Evolutionary conservation across 352 stramenopile genomes (phyloP).

Genomic region (Phytophthora quininea): DNA sequence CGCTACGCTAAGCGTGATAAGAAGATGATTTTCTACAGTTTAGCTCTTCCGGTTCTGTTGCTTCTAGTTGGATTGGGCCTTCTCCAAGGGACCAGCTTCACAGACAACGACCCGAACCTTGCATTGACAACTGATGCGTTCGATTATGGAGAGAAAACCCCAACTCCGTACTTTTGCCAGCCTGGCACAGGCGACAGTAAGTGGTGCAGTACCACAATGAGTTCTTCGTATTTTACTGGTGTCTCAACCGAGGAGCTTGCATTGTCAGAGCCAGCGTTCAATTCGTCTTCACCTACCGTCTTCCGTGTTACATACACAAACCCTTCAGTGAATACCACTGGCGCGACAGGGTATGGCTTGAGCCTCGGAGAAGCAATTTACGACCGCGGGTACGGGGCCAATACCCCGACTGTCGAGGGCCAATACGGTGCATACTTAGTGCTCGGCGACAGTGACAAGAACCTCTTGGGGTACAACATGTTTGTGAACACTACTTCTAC

Average conservation of each 20-base stretch:
- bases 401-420: slow-evolving; percentile 19
- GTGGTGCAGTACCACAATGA: slow-evolving; percentile 52
- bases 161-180: slow-evolving; percentile 56
- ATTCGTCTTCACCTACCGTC: slow-evolving; percentile 53
- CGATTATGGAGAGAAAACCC: slow-evolving; percentile 32
- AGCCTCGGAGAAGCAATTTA: slow-evolving; percentile 55
- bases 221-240: slow-evolving; percentile 40
- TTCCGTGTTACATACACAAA: slow-evolving; percentile 63
- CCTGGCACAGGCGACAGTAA: slow-evolving; percentile 24
- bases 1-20: slow-evolving; percentile 64
- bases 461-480: slow-evolving; percentile 67
- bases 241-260: slow-evolving; percentile 30
- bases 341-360: slow-evolving; percentile 52
- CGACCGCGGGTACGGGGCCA: slow-evolving; percentile 48
- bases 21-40: slow-evolving; percentile 65
- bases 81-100: slow-evolving; percentile 43
- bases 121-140: slow-evolving; percentile 34
- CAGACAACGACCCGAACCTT: slow-evolving; percentile 50
- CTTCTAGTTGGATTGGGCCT: slow-evolving; percentile 59
- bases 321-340: slow-evolving; percentile 47
- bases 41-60: slow-evolving; percentile 57
- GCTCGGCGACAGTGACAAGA: slow-evolving; percentile 42
- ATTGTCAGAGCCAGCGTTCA: slow-evolving; percentile 32
- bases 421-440: slow-evolving; percentile 67
- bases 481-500: slow-evolving; percentile 70